Percentiles rank a stretch among this genome's conserved stretches.
phyloP scores from a whole-genome alignment of 2,329 filamentous ascomycete genomes.

The Pezicula rhizophila region DNA sequence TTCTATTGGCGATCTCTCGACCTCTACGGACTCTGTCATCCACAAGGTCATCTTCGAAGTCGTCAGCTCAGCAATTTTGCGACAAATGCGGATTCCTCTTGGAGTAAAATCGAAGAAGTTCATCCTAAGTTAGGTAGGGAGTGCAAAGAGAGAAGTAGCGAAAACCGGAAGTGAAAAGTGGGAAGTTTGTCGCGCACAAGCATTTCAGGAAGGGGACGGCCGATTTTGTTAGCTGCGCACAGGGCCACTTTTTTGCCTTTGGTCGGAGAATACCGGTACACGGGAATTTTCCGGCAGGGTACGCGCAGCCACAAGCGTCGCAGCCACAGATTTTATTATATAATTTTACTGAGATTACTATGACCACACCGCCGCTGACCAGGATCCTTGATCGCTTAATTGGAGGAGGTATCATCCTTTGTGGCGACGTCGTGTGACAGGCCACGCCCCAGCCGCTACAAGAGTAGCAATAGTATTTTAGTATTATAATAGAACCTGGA shows the following conservation, averaged over 20 bases:
- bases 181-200: slow-evolving; percentile 3
- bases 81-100: background rate
- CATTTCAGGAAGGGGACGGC: slow-evolving; percentile 4
- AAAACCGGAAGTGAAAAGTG: slow-evolving; percentile 6
- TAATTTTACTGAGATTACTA: background rate
- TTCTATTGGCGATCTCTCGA: slow-evolving; percentile 6
- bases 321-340: slow-evolving; percentile 3
- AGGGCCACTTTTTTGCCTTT: slow-evolving; percentile 4
- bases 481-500: too few relatives aligned
- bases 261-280: background rate
- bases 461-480: too few relatives aligned
- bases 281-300: background rate
- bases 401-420: background rate
- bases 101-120: background rate
- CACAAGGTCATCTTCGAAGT: slow-evolving; percentile 15
- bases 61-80: slow-evolving; percentile 10
- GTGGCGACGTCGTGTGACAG: background rate
- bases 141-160: slow-evolving; percentile 5
- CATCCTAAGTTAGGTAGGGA: background rate
- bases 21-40: slow-evolving; percentile 11
- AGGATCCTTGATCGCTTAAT: background rate
- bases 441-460: background rate
- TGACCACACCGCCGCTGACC: background rate
- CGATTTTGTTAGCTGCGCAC: slow-evolving; percentile 4
- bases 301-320: background rate